These are phyloP conservation scores for Eucalyptus victrix DNA, from an alignment of 345 rosid species.

Conservation along the genomic window DNA sequence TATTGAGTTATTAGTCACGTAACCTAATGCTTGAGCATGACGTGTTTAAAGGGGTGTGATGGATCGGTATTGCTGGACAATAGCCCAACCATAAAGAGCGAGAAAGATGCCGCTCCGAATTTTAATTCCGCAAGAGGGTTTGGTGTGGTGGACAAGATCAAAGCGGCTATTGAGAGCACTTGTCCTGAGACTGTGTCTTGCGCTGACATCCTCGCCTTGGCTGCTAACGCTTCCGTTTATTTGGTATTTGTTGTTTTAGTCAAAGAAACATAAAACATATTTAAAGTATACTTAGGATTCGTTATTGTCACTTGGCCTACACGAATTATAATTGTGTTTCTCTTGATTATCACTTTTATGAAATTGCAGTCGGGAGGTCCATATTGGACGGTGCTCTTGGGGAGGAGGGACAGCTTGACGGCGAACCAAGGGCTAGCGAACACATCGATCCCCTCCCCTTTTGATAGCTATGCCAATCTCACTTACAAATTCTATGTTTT, in stretches of 20 bases:
- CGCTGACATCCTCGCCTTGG: slow-evolving; percentile 60
- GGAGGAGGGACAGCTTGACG: slow-evolving; percentile 61
- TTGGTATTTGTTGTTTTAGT: slow-evolving; percentile 13
- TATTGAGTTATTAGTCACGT: background rate
- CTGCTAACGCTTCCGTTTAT: slow-evolving; percentile 47
- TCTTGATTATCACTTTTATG: background rate
- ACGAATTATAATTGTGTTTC: background rate
- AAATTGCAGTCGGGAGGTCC: slow-evolving; percentile 65
- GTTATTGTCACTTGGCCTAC: background rate
- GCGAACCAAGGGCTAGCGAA: slow-evolving; percentile 40
- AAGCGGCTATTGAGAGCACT: slow-evolving; percentile 44
- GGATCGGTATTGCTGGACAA: slow-evolving; percentile 56
- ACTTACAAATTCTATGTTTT: slow-evolving; percentile 39
- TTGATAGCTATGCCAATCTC: slow-evolving; percentile 23
- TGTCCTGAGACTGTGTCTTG: slow-evolving; percentile 73
- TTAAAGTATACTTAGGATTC: background rate
- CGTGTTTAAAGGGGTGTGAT: slow-evolving; percentile 46
- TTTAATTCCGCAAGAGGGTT: slow-evolving; percentile 51
- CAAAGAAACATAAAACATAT: background rate
- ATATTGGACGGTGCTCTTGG: slow-evolving; percentile 48
- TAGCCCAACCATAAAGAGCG: slow-evolving; percentile 35
- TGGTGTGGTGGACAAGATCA: slow-evolving; percentile 53
- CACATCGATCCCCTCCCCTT: slow-evolving; percentile 37
- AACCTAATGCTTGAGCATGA: background rate
- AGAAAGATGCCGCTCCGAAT: slow-evolving; percentile 43